These are phyloP conservation scores for Penicillium maclennaniae DNA, from an alignment of 495 filamentous ascomycete species.

Conservation along the genomic window DNA sequence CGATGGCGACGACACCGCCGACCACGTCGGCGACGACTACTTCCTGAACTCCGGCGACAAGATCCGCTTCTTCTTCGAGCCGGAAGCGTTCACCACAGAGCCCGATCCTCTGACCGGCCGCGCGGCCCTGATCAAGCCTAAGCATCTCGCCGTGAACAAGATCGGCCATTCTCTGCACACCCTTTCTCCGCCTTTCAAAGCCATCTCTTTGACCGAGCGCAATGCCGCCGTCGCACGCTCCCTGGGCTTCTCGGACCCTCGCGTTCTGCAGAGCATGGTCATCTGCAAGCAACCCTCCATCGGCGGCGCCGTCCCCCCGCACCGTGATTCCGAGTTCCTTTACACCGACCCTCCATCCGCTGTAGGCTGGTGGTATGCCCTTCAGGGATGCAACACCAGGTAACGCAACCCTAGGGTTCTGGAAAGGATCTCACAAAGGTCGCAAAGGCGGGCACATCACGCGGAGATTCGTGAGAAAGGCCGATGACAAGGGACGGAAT, in stretches of 20 bases:
- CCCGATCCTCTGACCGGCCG: slow-evolving; percentile 44
- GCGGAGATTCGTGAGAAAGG: slow-evolving; percentile 70
- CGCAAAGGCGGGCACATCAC: slow-evolving; percentile 46
- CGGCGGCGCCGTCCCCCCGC: slow-evolving; percentile 78
- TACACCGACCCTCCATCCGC: slow-evolving; percentile 89
- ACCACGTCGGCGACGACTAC: slow-evolving; percentile 91
- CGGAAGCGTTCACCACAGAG: slow-evolving; percentile 48
- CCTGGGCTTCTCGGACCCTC: slow-evolving; percentile 71
- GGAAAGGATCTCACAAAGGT: slow-evolving; percentile 67
- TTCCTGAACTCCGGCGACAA: slow-evolving; percentile 88
- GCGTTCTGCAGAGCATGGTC: slow-evolving; percentile 87
- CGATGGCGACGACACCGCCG: slow-evolving; percentile 44
- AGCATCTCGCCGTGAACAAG: slow-evolving; percentile 85
- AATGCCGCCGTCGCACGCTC: slow-evolving; percentile 65
- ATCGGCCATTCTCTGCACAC: slow-evolving; percentile 89
- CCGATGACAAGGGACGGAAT: slow-evolving; percentile 50
- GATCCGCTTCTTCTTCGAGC: slow-evolving; percentile 95
- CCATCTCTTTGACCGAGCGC: slow-evolving; percentile 50
- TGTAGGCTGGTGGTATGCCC: slow-evolving; percentile 92
- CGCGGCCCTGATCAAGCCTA: slow-evolving; percentile 62
- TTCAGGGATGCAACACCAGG: slow-evolving; percentile 79
- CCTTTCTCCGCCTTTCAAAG: slow-evolving; percentile 66
- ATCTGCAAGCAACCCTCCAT: slow-evolving; percentile 98
- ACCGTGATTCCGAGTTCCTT: slow-evolving; percentile 89
- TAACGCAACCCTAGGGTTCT: slow-evolving; percentile 87